A percentile compares a stretch with the other conserved stretches of the same genome.
These are phyloP conservation scores for Mortierella antarctica DNA, from an alignment of 192 early-diverging fungal species.

Conservation along the genomic window DNA sequence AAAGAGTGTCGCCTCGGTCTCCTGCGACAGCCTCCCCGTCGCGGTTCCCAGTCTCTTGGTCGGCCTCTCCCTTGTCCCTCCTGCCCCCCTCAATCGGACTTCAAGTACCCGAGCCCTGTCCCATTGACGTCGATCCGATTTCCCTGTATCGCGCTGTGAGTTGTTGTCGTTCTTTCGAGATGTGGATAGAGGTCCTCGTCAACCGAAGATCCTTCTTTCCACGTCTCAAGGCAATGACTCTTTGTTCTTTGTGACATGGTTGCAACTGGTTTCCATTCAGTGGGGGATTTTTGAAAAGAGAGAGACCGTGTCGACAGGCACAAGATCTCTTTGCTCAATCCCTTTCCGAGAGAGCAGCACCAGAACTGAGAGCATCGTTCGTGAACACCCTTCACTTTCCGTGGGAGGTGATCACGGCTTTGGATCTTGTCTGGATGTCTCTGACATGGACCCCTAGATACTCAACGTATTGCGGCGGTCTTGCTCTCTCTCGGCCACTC, in stretches of 20 bases:
- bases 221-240: conserved; percentile 38
- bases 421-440: conserved; percentile 29
- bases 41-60: not conserved
- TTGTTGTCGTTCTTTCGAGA: conserved; percentile 37
- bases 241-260: not conserved
- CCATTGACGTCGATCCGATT: not conserved
- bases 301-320: not conserved
- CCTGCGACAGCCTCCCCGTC: not conserved
- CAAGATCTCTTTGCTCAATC: not conserved
- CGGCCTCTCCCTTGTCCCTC: not conserved
- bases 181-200: conserved; percentile 38
- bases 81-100: not conserved
- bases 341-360: conserved; percentile 18
- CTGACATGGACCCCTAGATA: conserved; percentile 40
- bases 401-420: conserved; percentile 6
- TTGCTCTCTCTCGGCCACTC: conserved; percentile 28
- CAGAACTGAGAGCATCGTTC: conserved; percentile 8
- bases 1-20: conserved; percentile 13
- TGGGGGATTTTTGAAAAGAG: too few species aligned
- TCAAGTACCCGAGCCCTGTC: not conserved
- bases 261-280: too few species aligned
- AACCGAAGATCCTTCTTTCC: conserved; percentile 36
- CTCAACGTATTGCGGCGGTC: conserved; percentile 52
- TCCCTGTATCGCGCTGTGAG: not conserved
- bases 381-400: not conserved